Evolutionary conservation across 345 rosid species (phyloP), one percentile per base, ranked within the genome.

Genomic region (Eucalyptus fibrosa): DNA sequence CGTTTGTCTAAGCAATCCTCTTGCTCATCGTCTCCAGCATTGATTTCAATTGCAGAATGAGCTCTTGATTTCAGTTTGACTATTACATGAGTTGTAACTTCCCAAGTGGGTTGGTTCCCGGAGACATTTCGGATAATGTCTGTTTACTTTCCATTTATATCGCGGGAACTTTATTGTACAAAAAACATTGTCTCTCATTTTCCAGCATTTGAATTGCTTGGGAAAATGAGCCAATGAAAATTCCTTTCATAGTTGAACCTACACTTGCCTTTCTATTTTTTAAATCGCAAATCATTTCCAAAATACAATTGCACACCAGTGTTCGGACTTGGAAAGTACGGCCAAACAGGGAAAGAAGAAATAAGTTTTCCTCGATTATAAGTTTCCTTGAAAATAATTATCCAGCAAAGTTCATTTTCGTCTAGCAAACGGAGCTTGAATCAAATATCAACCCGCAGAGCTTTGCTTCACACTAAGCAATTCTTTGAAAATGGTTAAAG

Each of bases 111-210:
- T 69, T 69, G 81, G 18, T 32, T 17, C 37, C 72, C 9, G 6
- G 72, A 69, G 80, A 69, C 12, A 69, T 17, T 69, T 32, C 7
- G 3, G 72, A 30, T 16, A 4, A 14, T 14, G 37, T 30, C 32
- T 9, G 37, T 8, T n/a, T 32, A 32, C 23, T 18, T 69, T 34
- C 80, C 24, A 5, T 69, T 37, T 69, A 69, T 18, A 34, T 69
- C 7, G 1, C 0, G 0, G 12, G 37, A 34, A 9, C 23, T 32
- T 15, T 5, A 18, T 9, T 5, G 6, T 32, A 32, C 80, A 16
- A 32, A 67, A 67, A 67, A 67, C 12, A 16, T 67, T n/a, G 40
- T 67, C 40, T 32, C 21, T 67, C 34, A 8, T 32, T n/a, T 32
- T 32, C 17, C 0, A 1, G 15, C 72, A 30, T 62, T 62, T 62